Conservation (phyloP, 2,329 filamentous ascomycete species). For the Dothideomycetes sp. region DNA sequence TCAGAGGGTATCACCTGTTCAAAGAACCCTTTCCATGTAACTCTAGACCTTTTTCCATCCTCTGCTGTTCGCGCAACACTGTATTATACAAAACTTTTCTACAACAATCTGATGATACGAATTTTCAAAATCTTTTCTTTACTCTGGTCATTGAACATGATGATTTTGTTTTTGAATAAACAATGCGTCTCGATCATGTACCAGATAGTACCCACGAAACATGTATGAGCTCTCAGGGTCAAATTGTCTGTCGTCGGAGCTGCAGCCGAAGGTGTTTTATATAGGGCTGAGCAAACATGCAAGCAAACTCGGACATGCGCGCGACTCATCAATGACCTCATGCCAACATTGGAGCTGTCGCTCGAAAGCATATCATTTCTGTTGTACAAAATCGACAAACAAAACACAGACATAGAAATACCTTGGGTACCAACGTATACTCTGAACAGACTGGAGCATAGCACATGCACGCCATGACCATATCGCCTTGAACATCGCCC, state of each 20-base stretch:
- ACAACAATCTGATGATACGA: neutral
- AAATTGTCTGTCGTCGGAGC: neutral
- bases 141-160: neutral
- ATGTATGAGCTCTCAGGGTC: neutral
- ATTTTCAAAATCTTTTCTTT: neutral
- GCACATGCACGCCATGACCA: constrained; percentile 9
- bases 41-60: constrained; percentile 7
- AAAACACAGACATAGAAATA: neutral
- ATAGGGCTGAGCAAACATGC: neutral
- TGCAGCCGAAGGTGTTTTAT: neutral
- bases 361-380: neutral
- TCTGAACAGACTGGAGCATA: too few relatives aligned
- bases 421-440: neutral
- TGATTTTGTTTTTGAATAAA: neutral
- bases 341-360: neutral
- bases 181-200: too few relatives aligned
- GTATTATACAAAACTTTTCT: constrained; percentile 6
- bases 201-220: too few relatives aligned
- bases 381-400: neutral
- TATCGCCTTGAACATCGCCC: constrained; percentile 12
- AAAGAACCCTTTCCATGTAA: constrained; percentile 6
- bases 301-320: too few relatives aligned
- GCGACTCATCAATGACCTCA: too few relatives aligned
- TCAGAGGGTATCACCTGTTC: neutral
- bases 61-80: too few relatives aligned